These are phyloP conservation scores for Voacanga thouarsii DNA, from an alignment of 257 asterid genomes.

Conservation along the genomic window DNA sequence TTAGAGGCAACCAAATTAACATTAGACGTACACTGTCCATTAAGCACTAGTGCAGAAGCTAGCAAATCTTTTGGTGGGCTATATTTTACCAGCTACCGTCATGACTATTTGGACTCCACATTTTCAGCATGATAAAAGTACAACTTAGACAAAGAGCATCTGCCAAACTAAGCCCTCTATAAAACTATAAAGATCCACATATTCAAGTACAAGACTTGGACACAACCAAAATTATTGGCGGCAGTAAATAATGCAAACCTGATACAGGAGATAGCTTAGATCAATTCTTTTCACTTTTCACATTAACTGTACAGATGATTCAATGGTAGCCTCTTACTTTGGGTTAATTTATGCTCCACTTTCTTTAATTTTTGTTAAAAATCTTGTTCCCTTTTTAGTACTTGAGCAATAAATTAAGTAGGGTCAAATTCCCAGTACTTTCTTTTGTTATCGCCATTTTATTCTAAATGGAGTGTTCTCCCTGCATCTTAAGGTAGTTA, in stretches of 20 bases:
- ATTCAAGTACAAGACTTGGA: neutral
- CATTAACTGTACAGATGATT: neutral
- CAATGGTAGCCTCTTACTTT: neutral
- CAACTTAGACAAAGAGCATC: neutral
- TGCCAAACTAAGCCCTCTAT: neutral
- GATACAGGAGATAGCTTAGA: neutral
- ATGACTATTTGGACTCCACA: neutral
- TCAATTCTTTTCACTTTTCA: neutral
- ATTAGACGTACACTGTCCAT: neutral
- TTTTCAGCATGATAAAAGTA: neutral
- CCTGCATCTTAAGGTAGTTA: neutral
- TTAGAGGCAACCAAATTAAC: neutral
- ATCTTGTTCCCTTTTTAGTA: neutral
- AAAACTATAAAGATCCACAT: neutral
- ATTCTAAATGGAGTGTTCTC: neutral
- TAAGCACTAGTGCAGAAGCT: neutral
- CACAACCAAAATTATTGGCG: neutral
- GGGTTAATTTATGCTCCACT: neutral
- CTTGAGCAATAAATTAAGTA: neutral
- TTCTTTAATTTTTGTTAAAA: neutral
- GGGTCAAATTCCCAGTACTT: neutral
- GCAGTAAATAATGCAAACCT: too few relatives aligned
- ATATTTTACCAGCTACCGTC: neutral
- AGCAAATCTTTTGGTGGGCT: neutral
- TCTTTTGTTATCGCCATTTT: neutral